Percentiles rank a stretch among this genome's conserved stretches.
These are phyloP conservation scores for Globisporangium recalcitrans DNA, from an alignment of 352 stramenopile genomes.

Conservation along the genomic window DNA sequence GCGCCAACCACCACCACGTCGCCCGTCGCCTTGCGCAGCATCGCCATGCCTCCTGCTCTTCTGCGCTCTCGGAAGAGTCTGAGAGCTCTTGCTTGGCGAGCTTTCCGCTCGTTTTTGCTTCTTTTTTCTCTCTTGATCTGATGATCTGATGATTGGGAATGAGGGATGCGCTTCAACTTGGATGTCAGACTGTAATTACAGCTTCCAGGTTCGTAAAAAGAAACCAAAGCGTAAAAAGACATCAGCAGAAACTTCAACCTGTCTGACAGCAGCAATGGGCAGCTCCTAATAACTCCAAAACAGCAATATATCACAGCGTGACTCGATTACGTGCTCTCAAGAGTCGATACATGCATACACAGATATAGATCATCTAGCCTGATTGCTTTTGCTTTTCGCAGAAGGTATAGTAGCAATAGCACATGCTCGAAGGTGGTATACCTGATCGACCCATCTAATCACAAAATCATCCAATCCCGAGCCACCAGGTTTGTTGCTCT, in stretches of 20 bases:
- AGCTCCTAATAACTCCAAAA: neutral
- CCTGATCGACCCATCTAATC: constrained; percentile 13
- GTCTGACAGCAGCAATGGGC: neutral
- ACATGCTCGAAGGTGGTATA: neutral
- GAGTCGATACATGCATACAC: neutral
- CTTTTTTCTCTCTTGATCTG: neutral
- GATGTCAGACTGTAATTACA: constrained; percentile 7
- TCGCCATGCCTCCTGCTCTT: constrained; percentile 3
- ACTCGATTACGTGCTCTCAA: neutral
- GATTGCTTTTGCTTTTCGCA: no score
- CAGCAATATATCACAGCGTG: neutral
- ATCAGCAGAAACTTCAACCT: constrained; percentile 12
- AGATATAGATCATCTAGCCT: neutral
- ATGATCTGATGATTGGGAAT: neutral
- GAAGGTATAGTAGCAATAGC: no score
- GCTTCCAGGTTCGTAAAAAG: constrained; percentile 3
- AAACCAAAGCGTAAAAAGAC: neutral
- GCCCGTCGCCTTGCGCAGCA: constrained; percentile 45
- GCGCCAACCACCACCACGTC: constrained; percentile 73
- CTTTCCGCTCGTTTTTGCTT: constrained; percentile 5
- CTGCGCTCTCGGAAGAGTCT: no score
- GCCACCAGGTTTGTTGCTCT: no score
- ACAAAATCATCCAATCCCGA: constrained; percentile 8
- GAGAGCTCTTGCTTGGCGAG: neutral
- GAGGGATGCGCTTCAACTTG: constrained; percentile 16